A percentile compares a stretch with the other conserved stretches of the same genome.
Evolutionary conservation across 768 basidiomycete species (phyloP).

Genomic region (Termitomyces sp.): DNA sequence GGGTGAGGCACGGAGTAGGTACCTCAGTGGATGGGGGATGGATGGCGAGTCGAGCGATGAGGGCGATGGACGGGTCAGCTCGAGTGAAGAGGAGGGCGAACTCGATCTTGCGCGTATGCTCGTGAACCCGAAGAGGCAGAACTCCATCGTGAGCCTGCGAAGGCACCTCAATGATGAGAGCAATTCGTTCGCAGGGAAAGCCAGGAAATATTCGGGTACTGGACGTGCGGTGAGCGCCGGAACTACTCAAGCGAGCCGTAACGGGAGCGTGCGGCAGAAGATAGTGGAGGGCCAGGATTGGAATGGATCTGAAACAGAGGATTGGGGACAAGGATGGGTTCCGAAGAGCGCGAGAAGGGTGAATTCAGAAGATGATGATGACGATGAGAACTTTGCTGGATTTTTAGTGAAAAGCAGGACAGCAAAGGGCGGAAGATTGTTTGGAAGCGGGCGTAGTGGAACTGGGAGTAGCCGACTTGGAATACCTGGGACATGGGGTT

Average conservation of each 20-base stretch:
- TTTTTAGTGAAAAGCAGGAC: slow-evolving; percentile 17
- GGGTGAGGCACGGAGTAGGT: slow-evolving; percentile 22
- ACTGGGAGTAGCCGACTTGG: slow-evolving; percentile 22
- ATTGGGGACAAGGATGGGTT: slow-evolving; percentile 28
- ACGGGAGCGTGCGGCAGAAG: slow-evolving; percentile 15
- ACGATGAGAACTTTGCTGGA: slow-evolving; percentile 27
- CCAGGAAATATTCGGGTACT: slow-evolving; percentile 16
- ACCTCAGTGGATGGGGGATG: slow-evolving; percentile 31
- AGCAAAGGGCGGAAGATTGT: slow-evolving; percentile 9
- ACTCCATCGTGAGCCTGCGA: slow-evolving; percentile 70
- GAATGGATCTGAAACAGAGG: slow-evolving; percentile 25
- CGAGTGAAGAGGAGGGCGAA: slow-evolving; percentile 45
- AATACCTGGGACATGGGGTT: slow-evolving; percentile 17
- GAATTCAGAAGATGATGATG: slow-evolving; percentile 23
- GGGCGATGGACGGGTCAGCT: slow-evolving; percentile 35
- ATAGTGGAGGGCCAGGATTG: slow-evolving; percentile 22
- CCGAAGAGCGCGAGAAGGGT: slow-evolving; percentile 19
- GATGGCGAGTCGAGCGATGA: slow-evolving; percentile 30
- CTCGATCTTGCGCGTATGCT: slow-evolving; percentile 66
- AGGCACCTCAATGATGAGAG: slow-evolving; percentile 44
- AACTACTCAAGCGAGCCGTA: slow-evolving; percentile 3
- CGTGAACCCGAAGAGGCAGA: slow-evolving; percentile 68
- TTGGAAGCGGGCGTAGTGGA: slow-evolving; percentile 26
- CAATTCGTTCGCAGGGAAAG: slow-evolving; percentile 15
- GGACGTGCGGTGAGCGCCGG: slow-evolving; percentile 17